Evolutionary conservation across 163 green algal species (phyloP).

Genomic region (Chlorella variabilis): DNA sequence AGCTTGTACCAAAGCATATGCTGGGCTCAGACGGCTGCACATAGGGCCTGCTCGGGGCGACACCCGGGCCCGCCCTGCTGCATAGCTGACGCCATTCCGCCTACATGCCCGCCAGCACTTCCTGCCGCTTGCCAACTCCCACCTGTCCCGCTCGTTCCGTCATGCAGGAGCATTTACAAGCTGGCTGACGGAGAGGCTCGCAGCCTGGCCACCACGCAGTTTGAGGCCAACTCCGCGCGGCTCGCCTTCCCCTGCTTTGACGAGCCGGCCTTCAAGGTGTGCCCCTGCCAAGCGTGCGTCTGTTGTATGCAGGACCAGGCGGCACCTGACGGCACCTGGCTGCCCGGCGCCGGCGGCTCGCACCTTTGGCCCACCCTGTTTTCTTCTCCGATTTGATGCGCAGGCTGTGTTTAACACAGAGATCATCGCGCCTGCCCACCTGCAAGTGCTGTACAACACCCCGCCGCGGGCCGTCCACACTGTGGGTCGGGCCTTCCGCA

Average conservation of each 20-base stretch:
- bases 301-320: too few relatives aligned
- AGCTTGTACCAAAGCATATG: too few relatives aligned
- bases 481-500: neutral
- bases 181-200: slow-evolving; percentile 28
- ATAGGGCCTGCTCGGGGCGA: too few relatives aligned
- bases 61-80: too few relatives aligned
- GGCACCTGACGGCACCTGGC: neutral
- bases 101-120: too few relatives aligned
- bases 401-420: slow-evolving; percentile 68
- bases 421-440: slow-evolving; percentile 46
- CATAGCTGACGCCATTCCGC: neutral
- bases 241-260: slow-evolving; percentile 94
- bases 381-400: neutral
- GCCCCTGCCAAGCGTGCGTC: neutral
- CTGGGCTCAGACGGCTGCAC: too few relatives aligned
- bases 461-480: slow-evolving; percentile 27
- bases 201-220: slow-evolving; percentile 84
- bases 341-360: neutral
- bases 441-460: slow-evolving; percentile 79
- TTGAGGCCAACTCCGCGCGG: slow-evolving; percentile 84
- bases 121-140: too few relatives aligned
- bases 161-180: slow-evolving; percentile 65
- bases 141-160: too few relatives aligned
- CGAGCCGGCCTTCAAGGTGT: slow-evolving; percentile 86
- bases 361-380: neutral